Evolutionary conservation across 495 filamentous ascomycete genomes (phyloP).

Genomic region (Penicillium paxilli): DNA sequence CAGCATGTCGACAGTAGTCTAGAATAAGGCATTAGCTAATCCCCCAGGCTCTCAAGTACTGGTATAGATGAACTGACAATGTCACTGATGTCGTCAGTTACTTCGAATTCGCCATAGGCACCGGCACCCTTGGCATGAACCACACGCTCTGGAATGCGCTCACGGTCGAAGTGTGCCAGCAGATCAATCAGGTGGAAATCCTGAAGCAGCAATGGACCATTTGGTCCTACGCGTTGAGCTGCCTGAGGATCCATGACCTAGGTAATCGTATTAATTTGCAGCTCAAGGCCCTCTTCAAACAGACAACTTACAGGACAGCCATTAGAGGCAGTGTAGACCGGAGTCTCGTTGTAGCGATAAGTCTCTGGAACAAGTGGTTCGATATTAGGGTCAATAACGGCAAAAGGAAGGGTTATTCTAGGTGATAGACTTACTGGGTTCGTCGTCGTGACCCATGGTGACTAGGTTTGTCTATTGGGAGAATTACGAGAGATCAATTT

Average conservation of each 20-base stretch:
- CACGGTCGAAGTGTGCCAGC: conserved; percentile 68
- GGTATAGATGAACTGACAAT: conserved; percentile 23
- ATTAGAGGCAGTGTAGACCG: conserved; percentile 51
- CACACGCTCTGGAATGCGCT: conserved; percentile 69
- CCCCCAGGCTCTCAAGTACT: background rate
- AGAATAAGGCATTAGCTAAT: conserved; percentile 3
- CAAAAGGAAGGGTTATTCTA: background rate
- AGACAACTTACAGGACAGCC: conserved; percentile 25
- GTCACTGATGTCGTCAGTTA: conserved; percentile 64
- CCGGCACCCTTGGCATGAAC: conserved; percentile 83
- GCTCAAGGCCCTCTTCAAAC: background rate
- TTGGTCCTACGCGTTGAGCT: conserved; percentile 60
- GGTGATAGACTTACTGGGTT: conserved; percentile 26
- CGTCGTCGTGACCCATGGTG: conserved; percentile 40
- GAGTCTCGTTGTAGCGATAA: conserved; percentile 54
- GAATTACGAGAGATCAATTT: background rate
- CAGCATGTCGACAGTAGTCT: conserved; percentile 55
- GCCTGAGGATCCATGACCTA: conserved; percentile 58
- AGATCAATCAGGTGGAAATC: conserved; percentile 66
- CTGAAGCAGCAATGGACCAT: conserved; percentile 62
- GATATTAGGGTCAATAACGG: background rate
- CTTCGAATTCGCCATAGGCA: conserved; percentile 74
- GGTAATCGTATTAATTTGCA: conserved; percentile 6
- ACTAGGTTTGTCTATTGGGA: background rate
- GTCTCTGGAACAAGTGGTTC: conserved; percentile 34